phyloP scores from a whole-genome alignment of 768 basidiomycete genomes.

The Tylopilus balloui region DNA sequence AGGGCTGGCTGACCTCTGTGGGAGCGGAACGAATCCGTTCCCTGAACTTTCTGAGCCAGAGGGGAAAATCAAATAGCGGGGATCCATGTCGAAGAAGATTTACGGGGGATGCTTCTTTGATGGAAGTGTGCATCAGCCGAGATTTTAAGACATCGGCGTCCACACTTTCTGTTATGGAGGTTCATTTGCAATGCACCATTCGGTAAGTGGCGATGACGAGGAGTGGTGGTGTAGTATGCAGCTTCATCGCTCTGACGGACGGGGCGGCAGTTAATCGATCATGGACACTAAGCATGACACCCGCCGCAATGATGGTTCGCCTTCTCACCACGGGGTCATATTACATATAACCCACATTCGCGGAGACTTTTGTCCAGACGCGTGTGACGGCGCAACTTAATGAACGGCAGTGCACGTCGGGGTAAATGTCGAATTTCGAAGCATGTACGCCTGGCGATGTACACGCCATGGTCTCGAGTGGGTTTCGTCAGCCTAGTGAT shows the following conservation, averaged over 20 bases:
- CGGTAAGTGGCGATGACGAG: conserved; percentile 25
- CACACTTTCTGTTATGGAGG: conserved; percentile 13
- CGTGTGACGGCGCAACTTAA: conserved; percentile 25
- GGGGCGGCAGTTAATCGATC: conserved; percentile 21
- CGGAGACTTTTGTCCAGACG: conserved; percentile 17
- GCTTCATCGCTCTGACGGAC: conserved; percentile 20
- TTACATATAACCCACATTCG: conserved; percentile 26
- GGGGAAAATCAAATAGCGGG: conserved; percentile 10
- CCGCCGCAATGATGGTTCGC: conserved; percentile 23
- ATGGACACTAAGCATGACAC: conserved; percentile 13
- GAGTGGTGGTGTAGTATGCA: conserved; percentile 21
- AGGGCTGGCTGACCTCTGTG: conserved; percentile 14
- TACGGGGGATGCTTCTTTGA: conserved; percentile 19
- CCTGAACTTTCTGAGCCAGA: conserved; percentile 1
- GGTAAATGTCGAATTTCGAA: conserved; percentile 9
- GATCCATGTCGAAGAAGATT: conserved; percentile 16
- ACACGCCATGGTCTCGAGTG: conserved; percentile 19
- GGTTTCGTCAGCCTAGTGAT: conserved; percentile 16
- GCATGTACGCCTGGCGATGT: conserved; percentile 24
- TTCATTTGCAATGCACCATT: conserved; percentile 22
- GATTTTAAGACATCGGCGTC: conserved; percentile 20
- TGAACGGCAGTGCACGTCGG: conserved; percentile 17
- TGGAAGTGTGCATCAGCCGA: conserved; percentile 12
- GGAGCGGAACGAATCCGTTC: not conserved
- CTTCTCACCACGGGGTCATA: conserved; percentile 21